Percentiles rank a stretch among this genome's conserved stretches.
These are phyloP conservation scores for Paramecium caudatum DNA, from an alignment of 73 alveolate genomes.

Conservation along the genomic window DNA sequence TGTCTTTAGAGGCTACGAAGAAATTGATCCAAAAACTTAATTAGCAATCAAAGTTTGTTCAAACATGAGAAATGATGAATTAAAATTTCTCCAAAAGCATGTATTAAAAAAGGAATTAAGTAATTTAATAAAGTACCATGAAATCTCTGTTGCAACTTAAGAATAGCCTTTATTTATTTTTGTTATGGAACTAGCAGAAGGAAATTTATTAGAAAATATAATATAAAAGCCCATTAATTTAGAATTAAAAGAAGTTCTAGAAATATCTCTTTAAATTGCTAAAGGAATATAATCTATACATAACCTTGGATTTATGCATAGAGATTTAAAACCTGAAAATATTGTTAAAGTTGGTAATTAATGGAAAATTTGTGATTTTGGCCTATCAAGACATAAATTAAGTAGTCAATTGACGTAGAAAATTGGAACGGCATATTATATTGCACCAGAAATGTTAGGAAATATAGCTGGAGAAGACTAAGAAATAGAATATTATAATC, in stretches of 20 bases:
- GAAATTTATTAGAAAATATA: background rate
- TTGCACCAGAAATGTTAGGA: background rate
- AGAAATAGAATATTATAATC: background rate
- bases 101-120: background rate
- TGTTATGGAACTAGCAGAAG: background rate
- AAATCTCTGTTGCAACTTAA: background rate
- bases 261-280: slow-evolving; percentile 77
- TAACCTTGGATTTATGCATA: slow-evolving; percentile 85
- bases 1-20: background rate
- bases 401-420: background rate
- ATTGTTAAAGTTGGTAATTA: slow-evolving; percentile 83
- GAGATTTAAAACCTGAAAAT: slow-evolving; percentile 98
- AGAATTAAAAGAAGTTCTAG: background rate
- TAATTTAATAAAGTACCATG: background rate
- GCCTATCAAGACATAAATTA: slow-evolving; percentile 81
- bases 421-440: background rate
- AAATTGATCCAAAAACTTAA: background rate
- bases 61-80: background rate
- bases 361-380: slow-evolving; percentile 95
- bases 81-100: background rate
- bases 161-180: background rate
- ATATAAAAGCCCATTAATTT: background rate
- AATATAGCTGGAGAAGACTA: background rate
- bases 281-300: slow-evolving; percentile 92
- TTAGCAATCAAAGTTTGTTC: background rate